These are phyloP conservation scores for Henckelia pumila DNA, from an alignment of 257 asterid species.

Conservation along the genomic window DNA sequence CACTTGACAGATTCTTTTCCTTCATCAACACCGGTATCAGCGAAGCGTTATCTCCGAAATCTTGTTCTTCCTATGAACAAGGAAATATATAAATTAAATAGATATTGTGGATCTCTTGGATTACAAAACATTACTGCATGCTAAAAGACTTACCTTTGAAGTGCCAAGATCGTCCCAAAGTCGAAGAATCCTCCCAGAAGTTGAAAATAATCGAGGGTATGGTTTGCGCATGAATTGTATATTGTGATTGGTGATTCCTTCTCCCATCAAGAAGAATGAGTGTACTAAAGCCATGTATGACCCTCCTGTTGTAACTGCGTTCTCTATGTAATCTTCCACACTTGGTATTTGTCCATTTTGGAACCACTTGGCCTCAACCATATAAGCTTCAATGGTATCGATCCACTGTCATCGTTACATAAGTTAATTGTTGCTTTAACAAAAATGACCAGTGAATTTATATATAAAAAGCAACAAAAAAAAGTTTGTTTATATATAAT, in stretches of 20 bases:
- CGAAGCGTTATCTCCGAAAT: constrained; percentile 21
- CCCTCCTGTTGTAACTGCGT: constrained; percentile 28
- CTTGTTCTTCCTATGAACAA: constrained; percentile 28
- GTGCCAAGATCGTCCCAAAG: constrained; percentile 34
- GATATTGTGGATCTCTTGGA: no score
- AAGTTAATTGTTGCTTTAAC: no score
- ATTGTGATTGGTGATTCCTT: constrained; percentile 18
- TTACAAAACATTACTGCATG: no score
- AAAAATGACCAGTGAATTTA: no score
- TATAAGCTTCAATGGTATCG: constrained; percentile 25
- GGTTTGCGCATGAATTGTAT: constrained; percentile 19
- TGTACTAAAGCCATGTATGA: constrained; percentile 33
- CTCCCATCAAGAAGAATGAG: constrained; percentile 26
- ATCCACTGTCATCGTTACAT: constrained; percentile 26
- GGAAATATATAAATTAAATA: no score
- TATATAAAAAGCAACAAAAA: no score
- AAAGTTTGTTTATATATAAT: no score
- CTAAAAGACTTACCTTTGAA: constrained; percentile 14
- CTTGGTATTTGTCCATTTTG: constrained; percentile 19
- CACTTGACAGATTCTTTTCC: constrained; percentile 14
- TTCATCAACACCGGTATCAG: constrained; percentile 14
- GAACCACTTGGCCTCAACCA: no score
- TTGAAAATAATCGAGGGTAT: constrained; percentile 24
- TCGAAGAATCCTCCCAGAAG: constrained; percentile 30
- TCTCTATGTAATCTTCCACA: constrained; percentile 22